Conservation (phyloP, 2,329 filamentous ascomycete genomes). For the Colletotrichum tropicicola region DNA sequence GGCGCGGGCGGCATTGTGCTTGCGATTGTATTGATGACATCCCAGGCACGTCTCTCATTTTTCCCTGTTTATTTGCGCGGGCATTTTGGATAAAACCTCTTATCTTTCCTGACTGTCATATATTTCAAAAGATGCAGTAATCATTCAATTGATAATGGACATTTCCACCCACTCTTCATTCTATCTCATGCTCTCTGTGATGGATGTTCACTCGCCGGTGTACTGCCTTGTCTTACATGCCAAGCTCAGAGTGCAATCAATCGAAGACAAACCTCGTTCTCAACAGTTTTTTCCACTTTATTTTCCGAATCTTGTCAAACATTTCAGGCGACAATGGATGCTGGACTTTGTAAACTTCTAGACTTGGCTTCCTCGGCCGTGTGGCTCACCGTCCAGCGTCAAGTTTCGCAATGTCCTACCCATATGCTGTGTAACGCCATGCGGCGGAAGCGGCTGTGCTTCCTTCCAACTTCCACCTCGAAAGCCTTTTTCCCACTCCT, state of each 20-base stretch:
- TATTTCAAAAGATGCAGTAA: conserved; percentile 25
- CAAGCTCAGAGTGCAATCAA: no score
- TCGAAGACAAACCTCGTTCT: no score
- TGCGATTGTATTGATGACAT: conserved; percentile 18
- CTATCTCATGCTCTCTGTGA: background rate
- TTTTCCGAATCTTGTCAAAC: no score
- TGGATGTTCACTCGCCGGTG: no score
- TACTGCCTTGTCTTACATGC: background rate
- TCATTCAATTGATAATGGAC: conserved; percentile 23
- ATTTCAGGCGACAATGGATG: no score
- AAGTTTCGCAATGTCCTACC: background rate
- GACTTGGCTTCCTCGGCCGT: no score
- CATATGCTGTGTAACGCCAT: background rate
- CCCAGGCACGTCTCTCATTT: background rate
- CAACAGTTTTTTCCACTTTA: no score
- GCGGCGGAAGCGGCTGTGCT: background rate
- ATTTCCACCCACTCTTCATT: background rate
- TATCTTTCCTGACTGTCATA: conserved; percentile 10
- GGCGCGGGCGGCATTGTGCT: conserved; percentile 13
- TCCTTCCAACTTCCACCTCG: no score
- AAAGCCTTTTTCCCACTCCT: background rate
- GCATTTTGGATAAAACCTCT: background rate
- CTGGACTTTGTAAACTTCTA: no score
- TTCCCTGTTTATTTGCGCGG: background rate
- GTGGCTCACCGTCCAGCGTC: background rate